A percentile compares a stretch with the other conserved stretches of the same genome.
Evolutionary conservation across 2,329 filamentous ascomycete species (phyloP).

Genomic region (Conoideocrella luteorostrata): DNA sequence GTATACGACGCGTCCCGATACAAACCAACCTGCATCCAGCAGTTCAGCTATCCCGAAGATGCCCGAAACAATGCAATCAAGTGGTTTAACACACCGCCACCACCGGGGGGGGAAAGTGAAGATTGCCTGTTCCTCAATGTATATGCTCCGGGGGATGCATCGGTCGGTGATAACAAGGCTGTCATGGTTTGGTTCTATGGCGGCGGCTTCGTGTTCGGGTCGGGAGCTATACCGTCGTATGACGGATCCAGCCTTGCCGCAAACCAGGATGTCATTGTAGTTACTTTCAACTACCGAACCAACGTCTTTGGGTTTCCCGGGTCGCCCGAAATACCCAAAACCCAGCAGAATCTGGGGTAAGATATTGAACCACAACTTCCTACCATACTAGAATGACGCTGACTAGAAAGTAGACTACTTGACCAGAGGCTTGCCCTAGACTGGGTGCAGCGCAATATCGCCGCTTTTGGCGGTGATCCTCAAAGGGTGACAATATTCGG

Average conservation of each 20-base stretch:
- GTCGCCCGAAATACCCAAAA: not conserved
- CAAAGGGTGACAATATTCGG: slow-evolving; percentile 56
- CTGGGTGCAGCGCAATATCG: slow-evolving; percentile 57
- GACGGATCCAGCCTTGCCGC: not conserved
- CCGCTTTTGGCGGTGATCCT: slow-evolving; percentile 56
- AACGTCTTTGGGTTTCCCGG: slow-evolving; percentile 3
- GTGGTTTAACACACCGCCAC: slow-evolving; percentile 17
- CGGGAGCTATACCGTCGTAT: not conserved
- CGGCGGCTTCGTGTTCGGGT: not conserved
- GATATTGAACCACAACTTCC: too few species aligned
- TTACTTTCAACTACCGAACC: slow-evolving; percentile 1
- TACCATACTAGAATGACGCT: too few species aligned
- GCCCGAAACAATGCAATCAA: slow-evolving; percentile 12
- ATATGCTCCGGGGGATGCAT: not conserved
- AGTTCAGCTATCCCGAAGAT: slow-evolving; percentile 16
- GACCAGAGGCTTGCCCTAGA: slow-evolving; percentile 52
- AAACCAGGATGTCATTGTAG: slow-evolving; percentile 1
- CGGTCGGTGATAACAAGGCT: not conserved
- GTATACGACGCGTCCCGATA: slow-evolving; percentile 18
- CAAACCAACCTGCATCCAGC: slow-evolving; percentile 20
- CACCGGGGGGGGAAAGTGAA: slow-evolving; percentile 16
- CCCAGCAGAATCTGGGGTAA: not conserved
- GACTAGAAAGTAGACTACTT: not conserved
- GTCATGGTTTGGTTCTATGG: slow-evolving; percentile 4
- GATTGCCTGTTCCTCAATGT: not conserved